Evolutionary conservation across 805 yeast genomes (phyloP), one percentile per base, ranked within the genome.

Genomic region (Pichia pseudocactophila): DNA sequence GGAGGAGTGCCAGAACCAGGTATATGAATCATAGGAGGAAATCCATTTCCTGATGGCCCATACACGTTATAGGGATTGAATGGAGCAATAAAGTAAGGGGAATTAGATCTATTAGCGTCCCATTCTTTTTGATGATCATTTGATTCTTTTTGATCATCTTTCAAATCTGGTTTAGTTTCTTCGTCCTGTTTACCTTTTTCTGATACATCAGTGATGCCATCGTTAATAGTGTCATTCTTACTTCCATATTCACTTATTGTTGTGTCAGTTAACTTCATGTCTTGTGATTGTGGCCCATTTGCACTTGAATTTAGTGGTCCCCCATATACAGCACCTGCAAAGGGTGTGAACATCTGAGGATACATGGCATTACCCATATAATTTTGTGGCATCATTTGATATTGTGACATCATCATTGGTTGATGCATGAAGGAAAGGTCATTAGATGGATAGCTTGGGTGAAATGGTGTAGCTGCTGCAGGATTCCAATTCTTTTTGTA

Each of bases 401-500:
- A 56, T 8, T 55, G 55, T 19, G 54, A 50, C 43, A 51, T 46
- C 42, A 45, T 39, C 37, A 45, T 41, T 20, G 40, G 36, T 37
- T 34, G 49, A 15, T 43, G 48, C 46, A 48, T 43, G 22, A 45
- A 48, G 25, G 41, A 26, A 25, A 48, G 33, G 16, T 48, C 51
- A 11, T 36, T 34, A 33, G 41, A 19, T 15, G 44, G 42, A 16
- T 38, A 41, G 15, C 39, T 43, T 32, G 85, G 84, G 12, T 74
- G 73, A 54, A 79, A 79, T 1, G 80, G 63, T 9, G 77, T 61
- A 4, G 82, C 79, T 16, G 79, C 63, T 7, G 81, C 82, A 0
- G 83, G 82, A 56, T 78, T 77, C 85, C 85, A 80, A 50, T 76
- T 74, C 51, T 65, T 71, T 34, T 53, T 55, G 10, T 51, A 48